Conservation (phyloP, 371 early-diverging fungal species). For the Circinella minor region DNA sequence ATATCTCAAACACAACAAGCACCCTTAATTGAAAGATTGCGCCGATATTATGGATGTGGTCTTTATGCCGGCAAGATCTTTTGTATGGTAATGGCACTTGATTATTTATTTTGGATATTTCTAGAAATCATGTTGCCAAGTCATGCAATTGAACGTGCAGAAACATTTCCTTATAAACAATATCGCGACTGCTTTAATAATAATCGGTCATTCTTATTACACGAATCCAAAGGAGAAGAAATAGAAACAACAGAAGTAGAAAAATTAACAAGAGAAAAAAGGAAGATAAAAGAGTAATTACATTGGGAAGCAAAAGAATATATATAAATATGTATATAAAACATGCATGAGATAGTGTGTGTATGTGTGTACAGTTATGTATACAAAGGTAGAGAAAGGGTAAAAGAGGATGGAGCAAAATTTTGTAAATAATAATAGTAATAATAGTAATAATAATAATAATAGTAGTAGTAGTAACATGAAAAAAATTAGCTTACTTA, state of each 20-base stretch:
- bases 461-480: no score
- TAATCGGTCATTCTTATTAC: neutral
- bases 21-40: conserved; percentile 84
- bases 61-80: conserved; percentile 92
- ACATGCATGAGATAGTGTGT: neutral
- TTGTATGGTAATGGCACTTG: conserved; percentile 87
- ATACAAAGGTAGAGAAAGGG: neutral
- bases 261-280: no score
- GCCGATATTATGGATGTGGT: conserved; percentile 89
- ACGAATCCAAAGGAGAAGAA: neutral
- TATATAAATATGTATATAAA: neutral
- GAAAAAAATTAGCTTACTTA: neutral
- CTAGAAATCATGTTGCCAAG: conserved; percentile 86
- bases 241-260: neutral
- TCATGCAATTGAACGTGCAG: conserved; percentile 73
- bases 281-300: neutral
- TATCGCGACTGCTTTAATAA: conserved; percentile 43
- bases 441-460: neutral
- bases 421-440: conserved; percentile 1
- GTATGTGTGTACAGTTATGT: neutral
- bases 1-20: conserved; percentile 68
- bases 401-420: neutral
- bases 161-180: conserved; percentile 65
- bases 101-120: conserved; percentile 80
- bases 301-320: neutral